phyloP scores from a whole-genome alignment of 768 basidiomycete genomes.

The Leccinum pellstonianum region DNA sequence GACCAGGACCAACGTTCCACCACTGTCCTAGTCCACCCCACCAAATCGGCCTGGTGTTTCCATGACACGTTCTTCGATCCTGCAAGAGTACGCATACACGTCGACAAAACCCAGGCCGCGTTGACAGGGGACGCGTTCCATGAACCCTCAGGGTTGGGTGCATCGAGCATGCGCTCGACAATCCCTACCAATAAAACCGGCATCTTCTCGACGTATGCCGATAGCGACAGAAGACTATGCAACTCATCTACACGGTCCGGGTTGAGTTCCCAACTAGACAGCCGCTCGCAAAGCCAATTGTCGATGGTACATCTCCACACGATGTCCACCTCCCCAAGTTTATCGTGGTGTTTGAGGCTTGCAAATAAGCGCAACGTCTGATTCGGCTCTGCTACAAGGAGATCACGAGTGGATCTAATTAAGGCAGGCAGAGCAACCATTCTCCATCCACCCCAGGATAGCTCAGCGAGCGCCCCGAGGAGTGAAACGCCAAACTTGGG shows the following conservation, averaged over 20 bases:
- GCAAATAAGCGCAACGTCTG: constrained; percentile 50
- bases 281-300: constrained; percentile 43
- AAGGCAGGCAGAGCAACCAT: constrained; percentile 59
- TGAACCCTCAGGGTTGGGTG: constrained; percentile 28
- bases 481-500: constrained; percentile 51
- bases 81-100: constrained; percentile 53
- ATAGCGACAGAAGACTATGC: too few species aligned
- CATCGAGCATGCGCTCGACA: too few species aligned
- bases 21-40: constrained; percentile 44
- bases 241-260: constrained; percentile 41
- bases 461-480: constrained; percentile 58
- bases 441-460: constrained; percentile 79
- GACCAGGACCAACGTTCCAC: constrained; percentile 31
- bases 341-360: constrained; percentile 44
- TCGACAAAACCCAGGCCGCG: constrained; percentile 55
- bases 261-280: constrained; percentile 41
- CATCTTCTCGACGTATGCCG: constrained; percentile 43
- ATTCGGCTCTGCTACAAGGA: constrained; percentile 45
- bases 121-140: constrained; percentile 38
- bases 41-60: constrained; percentile 46
- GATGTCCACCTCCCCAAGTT: constrained; percentile 55
- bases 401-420: constrained; percentile 46
- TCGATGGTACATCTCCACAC: constrained; percentile 59
- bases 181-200: constrained; percentile 39
- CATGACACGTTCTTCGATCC: constrained; percentile 44